phyloP scores from a whole-genome alignment of 1,284 basidiomycete genomes.

The Sporisorium exsertum region DNA sequence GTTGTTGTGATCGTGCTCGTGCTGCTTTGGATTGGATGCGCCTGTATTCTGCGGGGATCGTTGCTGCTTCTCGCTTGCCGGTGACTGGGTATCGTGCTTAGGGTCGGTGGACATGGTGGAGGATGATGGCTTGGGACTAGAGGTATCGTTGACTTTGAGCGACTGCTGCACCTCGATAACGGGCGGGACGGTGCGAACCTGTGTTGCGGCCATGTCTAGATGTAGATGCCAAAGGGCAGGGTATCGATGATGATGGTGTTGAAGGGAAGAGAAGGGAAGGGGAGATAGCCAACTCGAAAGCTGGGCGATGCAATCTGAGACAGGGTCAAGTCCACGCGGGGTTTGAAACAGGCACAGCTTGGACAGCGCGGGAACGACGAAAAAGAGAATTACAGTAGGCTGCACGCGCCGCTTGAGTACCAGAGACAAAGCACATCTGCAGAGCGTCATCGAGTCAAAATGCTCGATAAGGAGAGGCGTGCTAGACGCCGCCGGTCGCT shows the following conservation, averaged over 20 bases:
- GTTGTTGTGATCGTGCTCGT: constrained; percentile 39
- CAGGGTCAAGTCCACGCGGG: background rate
- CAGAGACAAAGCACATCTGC: no score
- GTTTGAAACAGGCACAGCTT: background rate
- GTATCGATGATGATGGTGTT: background rate
- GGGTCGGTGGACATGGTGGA: constrained; percentile 9
- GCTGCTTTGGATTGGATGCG: background rate
- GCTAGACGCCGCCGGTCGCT: constrained; percentile 3
- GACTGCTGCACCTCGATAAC: constrained; percentile 28
- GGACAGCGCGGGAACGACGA: no score
- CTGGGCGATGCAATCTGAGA: background rate
- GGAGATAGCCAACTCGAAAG: background rate
- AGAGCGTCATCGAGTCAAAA: constrained; percentile 1
- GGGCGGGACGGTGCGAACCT: constrained; percentile 40
- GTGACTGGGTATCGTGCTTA: background rate
- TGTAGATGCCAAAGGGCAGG: background rate
- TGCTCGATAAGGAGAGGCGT: background rate
- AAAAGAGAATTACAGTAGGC: no score
- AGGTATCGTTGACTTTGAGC: constrained; percentile 4
- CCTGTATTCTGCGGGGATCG: background rate
- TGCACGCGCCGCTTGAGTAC: no score
- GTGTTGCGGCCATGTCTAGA: constrained; percentile 16
- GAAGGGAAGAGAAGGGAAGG: background rate
- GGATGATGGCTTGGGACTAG: background rate
- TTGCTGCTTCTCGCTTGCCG: background rate